Base-by-base conservation (phyloP, 2,329 filamentous ascomycete genomes). In the Aspergillus nomiae region DNA sequence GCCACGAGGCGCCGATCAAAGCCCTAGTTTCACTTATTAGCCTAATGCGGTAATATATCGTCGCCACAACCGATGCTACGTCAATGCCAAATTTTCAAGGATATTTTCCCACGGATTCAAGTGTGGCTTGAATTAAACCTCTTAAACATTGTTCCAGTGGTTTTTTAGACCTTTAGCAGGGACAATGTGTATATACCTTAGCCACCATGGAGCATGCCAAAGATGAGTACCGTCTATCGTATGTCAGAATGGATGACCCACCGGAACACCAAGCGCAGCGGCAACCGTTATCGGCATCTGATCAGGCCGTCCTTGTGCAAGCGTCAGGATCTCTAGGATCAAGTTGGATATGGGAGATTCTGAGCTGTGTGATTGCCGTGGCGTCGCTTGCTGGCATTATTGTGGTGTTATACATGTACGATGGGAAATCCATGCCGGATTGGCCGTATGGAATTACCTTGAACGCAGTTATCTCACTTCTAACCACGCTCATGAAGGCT, bases 331-430 rank as follows among this genome's bases (percentile, higher is more conserved):
- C 56, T 64, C 58, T 67, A 61, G 68, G 66, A 55, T n/a, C 56
- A 50, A 32, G 67, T 41, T 72, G 70, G 70, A 57, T 63, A 28
- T 63, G 64, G 60, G 69, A 71, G 59, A 65, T 71, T 12, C 32
- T 70, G 26, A 65, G 68, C 45, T 68, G 65, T 63, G 46, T 68
- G 0, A 67, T 70, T 9, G 76, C 76, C 24, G 70, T 78, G 2
- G n/a, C 70, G 0, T 74, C 76, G 56, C 73, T 81, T 58, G 69
- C 59, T 7, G 70, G 69, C 4, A 80, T 80, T 10, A 65, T 79
- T 21, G 69, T 64, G 4, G 67, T 79, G 12, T 65, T 81, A 7
- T 53, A 68, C 7, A 59, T 60, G 7, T 72, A 74, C 19, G 62
- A 77, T 55, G 66, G 73, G 21, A 61, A 71, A 19, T 60, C 68